A percentile compares a stretch with the other conserved stretches of the same genome.
Evolutionary conservation across 2,329 filamentous ascomycete species (phyloP).

Genomic region (Venturia effusa): DNA sequence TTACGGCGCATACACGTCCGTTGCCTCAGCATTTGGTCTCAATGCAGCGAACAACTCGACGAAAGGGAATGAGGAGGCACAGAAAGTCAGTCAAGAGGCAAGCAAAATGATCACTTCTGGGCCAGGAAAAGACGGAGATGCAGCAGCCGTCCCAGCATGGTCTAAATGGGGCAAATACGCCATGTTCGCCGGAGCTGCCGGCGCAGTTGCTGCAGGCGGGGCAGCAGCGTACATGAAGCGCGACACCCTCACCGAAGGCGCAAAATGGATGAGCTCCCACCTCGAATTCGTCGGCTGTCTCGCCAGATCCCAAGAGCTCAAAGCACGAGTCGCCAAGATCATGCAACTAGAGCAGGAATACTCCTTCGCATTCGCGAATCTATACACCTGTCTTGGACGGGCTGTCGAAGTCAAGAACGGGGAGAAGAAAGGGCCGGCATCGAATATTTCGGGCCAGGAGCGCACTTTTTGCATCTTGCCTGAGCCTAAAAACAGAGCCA

Average conservation of each 20-base stretch:
- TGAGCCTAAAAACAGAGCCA: slow-evolving; percentile 20
- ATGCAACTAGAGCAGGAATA: slow-evolving; percentile 53
- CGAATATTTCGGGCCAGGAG: slow-evolving; percentile 45
- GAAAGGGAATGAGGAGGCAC: not conserved
- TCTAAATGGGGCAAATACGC: slow-evolving; percentile 76
- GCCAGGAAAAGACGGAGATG: slow-evolving; percentile 28
- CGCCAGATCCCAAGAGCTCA: slow-evolving; percentile 71
- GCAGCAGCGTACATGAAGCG: slow-evolving; percentile 80
- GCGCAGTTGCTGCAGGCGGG: slow-evolving; percentile 69
- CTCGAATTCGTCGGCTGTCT: slow-evolving; percentile 89
- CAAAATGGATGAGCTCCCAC: slow-evolving; percentile 77
- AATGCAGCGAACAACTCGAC: slow-evolving; percentile 13
- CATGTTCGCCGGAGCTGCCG: slow-evolving; percentile 71
- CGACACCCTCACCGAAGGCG: slow-evolving; percentile 54
- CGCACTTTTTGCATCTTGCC: slow-evolving; percentile 74
- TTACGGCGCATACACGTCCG: slow-evolving; percentile 54
- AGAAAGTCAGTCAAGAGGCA: slow-evolving; percentile 20
- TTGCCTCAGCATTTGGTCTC: slow-evolving; percentile 48
- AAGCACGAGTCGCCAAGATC: slow-evolving; percentile 59
- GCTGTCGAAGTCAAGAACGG: slow-evolving; percentile 25
- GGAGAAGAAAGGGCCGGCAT: slow-evolving; percentile 12
- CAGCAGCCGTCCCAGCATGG: slow-evolving; percentile 45
- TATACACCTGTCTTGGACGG: slow-evolving; percentile 75
- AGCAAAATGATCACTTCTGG: slow-evolving; percentile 20
- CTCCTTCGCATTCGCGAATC: slow-evolving; percentile 65